These are phyloP conservation scores for Fusarium cyanostomum DNA, from an alignment of 2,329 filamentous ascomycete species.

Conservation along the genomic window DNA sequence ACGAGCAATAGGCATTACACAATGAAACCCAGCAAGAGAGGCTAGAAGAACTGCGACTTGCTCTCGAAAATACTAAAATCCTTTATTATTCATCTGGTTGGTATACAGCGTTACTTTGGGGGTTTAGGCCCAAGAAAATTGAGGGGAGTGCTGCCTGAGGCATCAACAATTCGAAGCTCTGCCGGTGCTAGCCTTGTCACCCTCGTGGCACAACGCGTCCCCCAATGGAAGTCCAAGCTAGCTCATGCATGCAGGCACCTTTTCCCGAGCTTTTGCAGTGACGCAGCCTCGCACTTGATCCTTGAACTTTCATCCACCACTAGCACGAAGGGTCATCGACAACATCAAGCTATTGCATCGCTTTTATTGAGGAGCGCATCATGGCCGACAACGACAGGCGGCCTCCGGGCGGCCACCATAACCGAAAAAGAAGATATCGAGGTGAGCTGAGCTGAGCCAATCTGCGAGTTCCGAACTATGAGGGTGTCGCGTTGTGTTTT, in stretches of 20 bases:
- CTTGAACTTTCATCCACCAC: slow-evolving; percentile 20
- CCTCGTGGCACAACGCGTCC: slow-evolving; percentile 24
- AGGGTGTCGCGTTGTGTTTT: slow-evolving; percentile 18
- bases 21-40: too few species aligned
- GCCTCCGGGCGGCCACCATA: slow-evolving; percentile 63
- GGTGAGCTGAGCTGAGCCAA: slow-evolving; percentile 58
- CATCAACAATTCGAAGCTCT: background rate
- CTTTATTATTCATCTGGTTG: too few species aligned
- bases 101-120: too few species aligned
- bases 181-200: slow-evolving; percentile 24
- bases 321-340: slow-evolving; percentile 18
- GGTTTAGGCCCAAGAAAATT: too few species aligned
- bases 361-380: slow-evolving; percentile 27
- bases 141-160: slow-evolving; percentile 30
- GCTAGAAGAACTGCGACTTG: too few species aligned
- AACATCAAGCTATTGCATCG: background rate
- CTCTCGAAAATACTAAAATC: too few species aligned
- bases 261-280: slow-evolving; percentile 38
- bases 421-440: slow-evolving; percentile 82
- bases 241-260: slow-evolving; percentile 35
- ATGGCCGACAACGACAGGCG: slow-evolving; percentile 69
- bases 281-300: slow-evolving; percentile 31
- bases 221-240: slow-evolving; percentile 26
- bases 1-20: too few species aligned
- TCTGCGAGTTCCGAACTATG: slow-evolving; percentile 39